These are phyloP conservation scores for Triticum urartu DNA, from an alignment of 176 grass and related monocot species.

Conservation along the genomic window DNA sequence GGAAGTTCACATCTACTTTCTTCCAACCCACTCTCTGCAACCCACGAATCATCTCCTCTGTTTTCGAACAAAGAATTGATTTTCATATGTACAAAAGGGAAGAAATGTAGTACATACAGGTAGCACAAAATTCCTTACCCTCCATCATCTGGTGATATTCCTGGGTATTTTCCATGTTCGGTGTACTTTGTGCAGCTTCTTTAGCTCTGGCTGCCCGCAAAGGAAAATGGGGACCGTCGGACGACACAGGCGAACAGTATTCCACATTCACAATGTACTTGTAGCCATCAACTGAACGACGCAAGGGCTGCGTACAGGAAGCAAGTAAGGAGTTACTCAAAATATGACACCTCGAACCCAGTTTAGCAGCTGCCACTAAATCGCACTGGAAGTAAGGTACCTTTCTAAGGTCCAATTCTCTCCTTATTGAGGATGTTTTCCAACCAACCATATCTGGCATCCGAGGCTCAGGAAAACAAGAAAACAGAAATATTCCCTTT, in stretches of 20 bases:
- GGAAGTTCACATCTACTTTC: slow-evolving; percentile 92
- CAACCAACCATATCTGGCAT: slow-evolving; percentile 85
- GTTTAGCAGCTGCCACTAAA: background rate
- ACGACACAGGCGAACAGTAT: slow-evolving; percentile 51
- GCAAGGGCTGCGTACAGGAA: slow-evolving; percentile 46
- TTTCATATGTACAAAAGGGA: slow-evolving; percentile 1
- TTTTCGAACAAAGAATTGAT: background rate
- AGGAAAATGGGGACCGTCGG: slow-evolving; percentile 65
- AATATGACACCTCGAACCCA: background rate
- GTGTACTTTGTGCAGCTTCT: slow-evolving; percentile 55
- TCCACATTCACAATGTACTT: slow-evolving; percentile 79
- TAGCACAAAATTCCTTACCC: slow-evolving; percentile 24
- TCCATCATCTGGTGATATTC: slow-evolving; percentile 80
- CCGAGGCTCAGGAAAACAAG: slow-evolving; percentile 51
- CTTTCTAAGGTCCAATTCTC: slow-evolving; percentile 70
- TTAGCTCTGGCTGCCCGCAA: slow-evolving; percentile 60
- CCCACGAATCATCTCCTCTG: slow-evolving; percentile 85
- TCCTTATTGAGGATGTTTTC: slow-evolving; percentile 89
- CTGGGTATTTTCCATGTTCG: slow-evolving; percentile 61
- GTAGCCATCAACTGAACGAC: slow-evolving; percentile 60
- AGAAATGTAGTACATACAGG: too few species aligned
- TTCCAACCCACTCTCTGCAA: slow-evolving; percentile 89
- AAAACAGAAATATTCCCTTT: background rate
- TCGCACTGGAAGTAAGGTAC: slow-evolving; percentile 28
- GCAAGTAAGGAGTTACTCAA: background rate